phyloP scores from a whole-genome alignment of 495 filamentous ascomycete species.

The Neurospora africana region DNA sequence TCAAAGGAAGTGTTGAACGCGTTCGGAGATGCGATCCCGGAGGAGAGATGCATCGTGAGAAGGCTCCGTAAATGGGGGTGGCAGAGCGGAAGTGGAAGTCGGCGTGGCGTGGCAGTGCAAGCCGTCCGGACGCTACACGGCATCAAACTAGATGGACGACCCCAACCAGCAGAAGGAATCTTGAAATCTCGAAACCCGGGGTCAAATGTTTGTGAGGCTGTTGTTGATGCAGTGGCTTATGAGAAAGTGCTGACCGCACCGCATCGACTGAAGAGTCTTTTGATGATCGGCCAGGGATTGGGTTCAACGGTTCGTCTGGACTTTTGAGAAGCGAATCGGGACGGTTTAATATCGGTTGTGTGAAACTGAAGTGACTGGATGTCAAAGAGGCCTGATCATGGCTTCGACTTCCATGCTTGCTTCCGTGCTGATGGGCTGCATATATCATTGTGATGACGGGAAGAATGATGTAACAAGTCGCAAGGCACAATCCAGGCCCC shows the following conservation, averaged over 20 bases:
- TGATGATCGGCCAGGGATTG: background rate
- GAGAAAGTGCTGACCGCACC: background rate
- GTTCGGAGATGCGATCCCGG: background rate
- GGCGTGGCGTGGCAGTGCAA: background rate
- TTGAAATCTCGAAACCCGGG: background rate
- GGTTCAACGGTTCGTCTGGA: background rate
- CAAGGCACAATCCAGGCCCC: background rate
- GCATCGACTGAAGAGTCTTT: background rate
- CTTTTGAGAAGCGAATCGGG: background rate
- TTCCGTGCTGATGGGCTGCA: background rate
- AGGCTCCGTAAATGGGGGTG: background rate
- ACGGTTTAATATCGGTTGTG: background rate
- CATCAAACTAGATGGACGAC: background rate
- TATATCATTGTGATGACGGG: background rate
- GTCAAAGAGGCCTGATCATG: background rate
- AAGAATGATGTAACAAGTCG: background rate
- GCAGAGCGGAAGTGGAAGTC: background rate
- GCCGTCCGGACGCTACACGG: background rate
- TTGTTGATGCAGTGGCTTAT: background rate
- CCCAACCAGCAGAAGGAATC: background rate
- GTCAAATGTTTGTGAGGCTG: background rate
- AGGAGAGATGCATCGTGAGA: background rate
- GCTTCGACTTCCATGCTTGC: background rate
- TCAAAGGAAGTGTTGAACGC: background rate
- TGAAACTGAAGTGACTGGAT: background rate